phyloP scores from a whole-genome alignment of 129 eudicot genomes.

The Helichrysum umbraculigerum region DNA sequence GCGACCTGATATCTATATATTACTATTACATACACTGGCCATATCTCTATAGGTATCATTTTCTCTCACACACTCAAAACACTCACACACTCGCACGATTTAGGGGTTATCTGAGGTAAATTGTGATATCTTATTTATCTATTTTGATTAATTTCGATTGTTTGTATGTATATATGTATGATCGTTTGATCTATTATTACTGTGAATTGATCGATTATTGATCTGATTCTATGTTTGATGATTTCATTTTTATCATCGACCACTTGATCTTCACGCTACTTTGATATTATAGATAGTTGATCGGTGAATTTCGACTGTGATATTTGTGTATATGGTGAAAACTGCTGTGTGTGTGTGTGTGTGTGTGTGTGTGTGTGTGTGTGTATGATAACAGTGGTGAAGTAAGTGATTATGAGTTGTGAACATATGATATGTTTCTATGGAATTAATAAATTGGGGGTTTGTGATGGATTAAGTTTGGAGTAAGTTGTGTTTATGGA shows the following conservation, averaged over 20 bases:
- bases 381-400: too few species aligned
- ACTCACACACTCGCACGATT: neutral
- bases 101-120: slow-evolving; percentile 41
- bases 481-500: neutral
- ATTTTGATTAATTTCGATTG: slow-evolving; percentile 14
- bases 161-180: neutral
- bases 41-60: slow-evolving; percentile 11
- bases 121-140: neutral
- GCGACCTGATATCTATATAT: slow-evolving; percentile 3
- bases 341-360: neutral
- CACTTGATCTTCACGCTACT: slow-evolving; percentile 11
- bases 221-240: neutral
- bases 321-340: neutral
- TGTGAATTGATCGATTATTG: slow-evolving; percentile 3
- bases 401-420: too few species aligned
- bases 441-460: neutral
- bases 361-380: too few species aligned
- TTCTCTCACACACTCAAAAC: neutral
- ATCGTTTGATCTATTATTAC: neutral
- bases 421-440: neutral
- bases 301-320: slow-evolving; percentile 15
- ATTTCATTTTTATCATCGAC: neutral
- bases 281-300: neutral
- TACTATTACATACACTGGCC: slow-evolving; percentile 5
- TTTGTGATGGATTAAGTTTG: too few species aligned